Evolutionary conservation across 2,329 filamentous ascomycete genomes (phyloP), one percentile per base, ranked within the genome.

Genomic region (Metarhizium humberi): DNA sequence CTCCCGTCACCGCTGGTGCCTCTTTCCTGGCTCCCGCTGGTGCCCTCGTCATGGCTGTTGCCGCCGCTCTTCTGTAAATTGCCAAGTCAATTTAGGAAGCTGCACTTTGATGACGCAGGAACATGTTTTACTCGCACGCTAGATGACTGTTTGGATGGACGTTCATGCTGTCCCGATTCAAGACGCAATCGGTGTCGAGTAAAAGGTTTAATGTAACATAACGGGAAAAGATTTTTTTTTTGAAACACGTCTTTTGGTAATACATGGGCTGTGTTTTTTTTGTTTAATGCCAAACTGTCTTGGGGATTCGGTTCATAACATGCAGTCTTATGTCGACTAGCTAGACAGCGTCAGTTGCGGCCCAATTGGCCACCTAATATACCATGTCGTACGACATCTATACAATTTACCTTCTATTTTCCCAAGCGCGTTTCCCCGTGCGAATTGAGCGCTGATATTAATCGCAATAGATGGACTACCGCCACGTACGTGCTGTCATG

Each of bases 1-100:
- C 60, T 11, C 16, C 48, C 38, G 47, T 59, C 50, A 58, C 59
- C 2, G 59, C 58, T 13, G 59, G 59, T 36, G 59, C 59, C 42
- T 49, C 59, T 36, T 20, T 57, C 47, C 20, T 59, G 36, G 59
- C 58, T 3, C 59, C 59, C 16, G 58, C 58, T 13, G 59, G 59
- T 29, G 57, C 52, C 18, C 38, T 61, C 36, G 59, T 49, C 52
- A 51, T 61, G 53, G 59, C 59, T 49, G 52, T 57, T 11, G 56
- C 51, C 43, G 59, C 54, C 25, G 56, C 53, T 48, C 50, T 57
- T 20, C 25, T 57, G 50, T 57, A 55, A 55, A 51, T 49, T 48
- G 8, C 8, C 14, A 3, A 30, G 45, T 18, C 16, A 16, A 48
- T 48, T 30, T 16, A 11, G 10, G 11, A 34, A 25, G 46, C 40